phyloP scores from a whole-genome alignment of 1,284 basidiomycete genomes.

The Cutaneotrichosporon sp. region DNA sequence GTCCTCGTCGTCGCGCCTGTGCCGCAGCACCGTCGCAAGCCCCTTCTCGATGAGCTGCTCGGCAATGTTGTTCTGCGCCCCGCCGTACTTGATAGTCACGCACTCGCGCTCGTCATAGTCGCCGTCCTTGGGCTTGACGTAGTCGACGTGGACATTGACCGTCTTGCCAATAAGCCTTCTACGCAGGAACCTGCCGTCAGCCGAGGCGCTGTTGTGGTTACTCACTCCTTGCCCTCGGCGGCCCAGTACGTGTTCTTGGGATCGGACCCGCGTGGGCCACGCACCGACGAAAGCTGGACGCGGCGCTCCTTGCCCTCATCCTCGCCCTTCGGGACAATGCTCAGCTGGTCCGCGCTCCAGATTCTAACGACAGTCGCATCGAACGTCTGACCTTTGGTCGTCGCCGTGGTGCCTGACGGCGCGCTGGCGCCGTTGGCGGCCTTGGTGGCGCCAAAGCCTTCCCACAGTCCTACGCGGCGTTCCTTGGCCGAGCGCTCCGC shows the following conservation, averaged over 20 bases:
- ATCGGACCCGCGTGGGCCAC: conserved; percentile 80
- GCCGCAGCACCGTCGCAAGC: conserved; percentile 80
- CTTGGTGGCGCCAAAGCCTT: conserved; percentile 52
- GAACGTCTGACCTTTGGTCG: conserved; percentile 56
- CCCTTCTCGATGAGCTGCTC: conserved; percentile 92
- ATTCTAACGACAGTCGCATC: conserved; percentile 80
- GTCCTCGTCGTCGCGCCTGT: conserved; percentile 91
- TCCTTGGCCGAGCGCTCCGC: conserved; percentile 83
- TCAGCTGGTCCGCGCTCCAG: conserved; percentile 89
- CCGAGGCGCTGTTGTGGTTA: background rate
- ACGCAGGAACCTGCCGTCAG: conserved; percentile 62
- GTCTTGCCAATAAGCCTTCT: conserved; percentile 86
- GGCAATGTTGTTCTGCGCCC: conserved; percentile 74
- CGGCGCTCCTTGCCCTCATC: conserved; percentile 66
- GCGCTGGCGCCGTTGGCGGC: conserved; percentile 51
- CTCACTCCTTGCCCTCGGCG: conserved; percentile 73
- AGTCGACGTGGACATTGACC: conserved; percentile 77
- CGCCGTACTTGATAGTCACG: conserved; percentile 79
- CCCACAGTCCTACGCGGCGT: conserved; percentile 72
- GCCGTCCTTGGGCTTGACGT: conserved; percentile 83
- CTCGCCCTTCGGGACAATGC: conserved; percentile 66
- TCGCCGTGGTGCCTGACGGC: conserved; percentile 27
- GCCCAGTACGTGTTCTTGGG: conserved; percentile 83
- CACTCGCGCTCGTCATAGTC: conserved; percentile 90
- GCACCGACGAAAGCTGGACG: conserved; percentile 81